Conservation (phyloP, 352 stramenopile genomes). For the Phytophthora cactorum region DNA sequence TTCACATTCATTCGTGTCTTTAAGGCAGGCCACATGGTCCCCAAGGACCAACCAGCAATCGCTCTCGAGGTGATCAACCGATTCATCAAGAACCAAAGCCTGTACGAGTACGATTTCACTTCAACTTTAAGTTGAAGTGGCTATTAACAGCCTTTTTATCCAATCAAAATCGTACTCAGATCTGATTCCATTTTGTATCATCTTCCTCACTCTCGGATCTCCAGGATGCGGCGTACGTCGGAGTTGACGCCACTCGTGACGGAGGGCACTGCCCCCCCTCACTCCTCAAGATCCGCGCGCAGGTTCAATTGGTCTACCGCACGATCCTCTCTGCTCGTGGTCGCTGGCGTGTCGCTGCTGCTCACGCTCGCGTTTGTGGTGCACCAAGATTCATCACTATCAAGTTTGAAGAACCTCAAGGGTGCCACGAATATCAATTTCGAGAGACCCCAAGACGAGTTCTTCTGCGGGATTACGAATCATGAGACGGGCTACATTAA, state of each 20-base stretch:
- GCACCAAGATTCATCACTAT: constrained; percentile 29
- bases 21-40: constrained; percentile 59
- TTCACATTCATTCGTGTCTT: constrained; percentile 61
- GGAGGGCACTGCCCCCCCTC: background rate
- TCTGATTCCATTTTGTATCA: constrained; percentile 8
- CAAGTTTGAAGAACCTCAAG: constrained; percentile 32
- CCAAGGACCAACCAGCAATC: constrained; percentile 49
- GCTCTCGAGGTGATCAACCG: constrained; percentile 60
- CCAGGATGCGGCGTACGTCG: constrained; percentile 31
- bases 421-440: constrained; percentile 19
- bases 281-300: background rate
- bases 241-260: constrained; percentile 44
- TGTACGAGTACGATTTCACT: constrained; percentile 10
- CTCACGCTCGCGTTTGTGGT: constrained; percentile 42
- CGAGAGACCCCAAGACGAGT: constrained; percentile 12
- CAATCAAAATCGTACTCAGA: constrained; percentile 14
- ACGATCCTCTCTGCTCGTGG: constrained; percentile 27
- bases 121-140: background rate
- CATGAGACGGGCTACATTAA: constrained; percentile 63
- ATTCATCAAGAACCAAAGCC: constrained; percentile 55
- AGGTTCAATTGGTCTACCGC: background rate
- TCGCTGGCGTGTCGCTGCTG: constrained; percentile 38
- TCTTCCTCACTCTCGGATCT: constrained; percentile 9
- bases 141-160: background rate
- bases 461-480: constrained; percentile 48